Evolutionary conservation across 1,139 yeast genomes (phyloP).

Genomic region (Saccharomyces hybrid): DNA sequence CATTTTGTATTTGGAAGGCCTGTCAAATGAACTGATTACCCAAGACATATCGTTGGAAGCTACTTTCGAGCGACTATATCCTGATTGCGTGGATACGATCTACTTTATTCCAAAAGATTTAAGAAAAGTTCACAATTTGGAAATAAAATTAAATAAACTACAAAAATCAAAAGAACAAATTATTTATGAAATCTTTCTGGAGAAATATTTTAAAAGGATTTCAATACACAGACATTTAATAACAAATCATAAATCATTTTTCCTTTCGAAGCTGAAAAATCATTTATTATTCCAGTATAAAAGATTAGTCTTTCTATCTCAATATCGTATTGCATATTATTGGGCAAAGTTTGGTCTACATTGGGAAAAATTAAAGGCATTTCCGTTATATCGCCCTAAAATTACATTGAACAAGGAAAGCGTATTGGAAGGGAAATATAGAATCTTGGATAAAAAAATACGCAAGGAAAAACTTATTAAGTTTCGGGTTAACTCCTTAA

Average conservation of each 20-base stretch:
- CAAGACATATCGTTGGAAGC: conserved; percentile 32
- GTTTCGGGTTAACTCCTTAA: neutral
- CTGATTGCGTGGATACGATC: conserved; percentile 34
- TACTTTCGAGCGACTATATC: conserved; percentile 23
- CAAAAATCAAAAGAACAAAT: conserved; percentile 37
- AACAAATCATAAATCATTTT: neutral
- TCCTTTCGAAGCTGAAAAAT: neutral
- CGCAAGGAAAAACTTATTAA: neutral
- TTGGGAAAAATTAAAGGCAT: neutral
- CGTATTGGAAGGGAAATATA: neutral
- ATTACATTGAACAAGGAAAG: neutral
- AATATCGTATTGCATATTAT: neutral
- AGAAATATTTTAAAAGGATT: conserved; percentile 11
- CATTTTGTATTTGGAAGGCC: conserved; percentile 43
- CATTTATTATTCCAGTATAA: neutral
- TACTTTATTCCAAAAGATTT: conserved; percentile 46
- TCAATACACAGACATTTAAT: neutral
- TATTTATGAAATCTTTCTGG: conserved; percentile 24
- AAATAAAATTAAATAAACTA: conserved; percentile 32
- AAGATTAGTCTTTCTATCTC: neutral
- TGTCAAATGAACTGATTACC: conserved; percentile 35
- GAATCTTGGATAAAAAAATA: neutral
- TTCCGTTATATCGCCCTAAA: neutral
- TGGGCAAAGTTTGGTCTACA: neutral
- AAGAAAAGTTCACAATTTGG: conserved; percentile 32